phyloP scores from a whole-genome alignment of 257 asterid genomes.

The Leptodermis oblonga region DNA sequence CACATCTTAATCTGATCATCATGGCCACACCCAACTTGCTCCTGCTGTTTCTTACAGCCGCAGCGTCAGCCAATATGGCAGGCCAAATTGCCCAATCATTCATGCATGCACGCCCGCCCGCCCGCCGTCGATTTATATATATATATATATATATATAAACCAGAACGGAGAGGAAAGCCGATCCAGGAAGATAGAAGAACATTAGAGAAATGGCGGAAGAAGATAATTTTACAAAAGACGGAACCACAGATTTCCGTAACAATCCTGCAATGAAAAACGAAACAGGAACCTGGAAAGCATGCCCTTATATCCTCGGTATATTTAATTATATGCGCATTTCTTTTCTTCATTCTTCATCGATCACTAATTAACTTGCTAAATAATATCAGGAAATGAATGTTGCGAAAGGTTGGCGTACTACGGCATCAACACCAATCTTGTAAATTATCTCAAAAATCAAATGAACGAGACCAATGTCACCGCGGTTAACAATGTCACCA shows the following conservation, averaged over 20 bases:
- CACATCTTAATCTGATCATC: not conserved
- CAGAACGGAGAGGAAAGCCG: not conserved
- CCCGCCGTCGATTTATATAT: too few relatives aligned
- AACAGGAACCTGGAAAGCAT: constrained; percentile 76
- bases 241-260: constrained; percentile 49
- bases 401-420: constrained; percentile 79
- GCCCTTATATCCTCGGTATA: constrained; percentile 64
- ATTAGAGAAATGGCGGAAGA: constrained; percentile 29
- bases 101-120: not conserved
- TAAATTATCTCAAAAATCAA: constrained; percentile 50
- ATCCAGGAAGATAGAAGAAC: not conserved
- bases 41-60: too few relatives aligned
- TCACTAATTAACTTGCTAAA: too few relatives aligned
- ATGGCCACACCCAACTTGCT: not conserved
- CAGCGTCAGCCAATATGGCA: not conserved
- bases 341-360: too few relatives aligned
- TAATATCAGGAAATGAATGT: constrained; percentile 73
- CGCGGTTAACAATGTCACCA: constrained; percentile 56
- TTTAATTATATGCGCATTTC: not conserved
- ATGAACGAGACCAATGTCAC: constrained; percentile 55
- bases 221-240: constrained; percentile 48
- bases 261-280: constrained; percentile 46
- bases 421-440: constrained; percentile 66
- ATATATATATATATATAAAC: not conserved
- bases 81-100: not conserved